These are phyloP conservation scores for Apiospora marii DNA, from an alignment of 2,329 filamentous ascomycete genomes.

Conservation along the genomic window DNA sequence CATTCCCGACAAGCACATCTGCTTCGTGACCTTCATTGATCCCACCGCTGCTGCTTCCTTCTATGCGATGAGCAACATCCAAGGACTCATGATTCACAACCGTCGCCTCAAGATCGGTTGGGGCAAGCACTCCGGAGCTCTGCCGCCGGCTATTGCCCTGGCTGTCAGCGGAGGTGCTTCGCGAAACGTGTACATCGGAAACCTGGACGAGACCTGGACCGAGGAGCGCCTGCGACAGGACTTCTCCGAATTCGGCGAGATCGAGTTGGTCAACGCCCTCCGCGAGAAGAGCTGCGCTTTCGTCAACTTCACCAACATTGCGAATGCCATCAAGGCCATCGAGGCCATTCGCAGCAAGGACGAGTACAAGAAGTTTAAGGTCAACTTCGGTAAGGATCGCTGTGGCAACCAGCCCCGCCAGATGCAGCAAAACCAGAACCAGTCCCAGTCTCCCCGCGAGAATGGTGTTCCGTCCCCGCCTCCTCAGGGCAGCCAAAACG, in stretches of 20 bases:
- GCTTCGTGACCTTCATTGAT: conserved; percentile 99
- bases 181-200: conserved; percentile 98
- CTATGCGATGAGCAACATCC: conserved; percentile 95
- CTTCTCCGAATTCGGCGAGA: conserved; percentile 97
- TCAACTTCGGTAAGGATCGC: conserved; percentile 99
- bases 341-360: conserved; percentile 94
- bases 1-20: conserved; percentile 99
- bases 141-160: conserved; percentile 93
- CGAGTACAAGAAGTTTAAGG: conserved; percentile 98
- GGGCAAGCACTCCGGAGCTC: conserved; percentile 97
- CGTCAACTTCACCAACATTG: conserved; percentile 99
- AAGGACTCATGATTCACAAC: conserved; percentile 99
- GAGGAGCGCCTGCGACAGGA: conserved; percentile 96
- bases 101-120: conserved; percentile 97
- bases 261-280: conserved; percentile 94
- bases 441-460: conserved; percentile 73
- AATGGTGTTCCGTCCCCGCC: conserved; percentile 62
- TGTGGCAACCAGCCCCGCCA: conserved; percentile 97
- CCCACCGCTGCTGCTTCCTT: conserved; percentile 97
- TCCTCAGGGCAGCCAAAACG: conserved; percentile 67
- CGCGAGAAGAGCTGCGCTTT: conserved; percentile 99
- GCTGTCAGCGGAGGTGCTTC: conserved; percentile 96
- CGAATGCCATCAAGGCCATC: conserved; percentile 99
- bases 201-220: conserved; percentile 95
- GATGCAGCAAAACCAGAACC: conserved; percentile 68